Base-by-base conservation (phyloP, 176 grass and related monocot species). In the Eragrostis nindensis region DNA sequence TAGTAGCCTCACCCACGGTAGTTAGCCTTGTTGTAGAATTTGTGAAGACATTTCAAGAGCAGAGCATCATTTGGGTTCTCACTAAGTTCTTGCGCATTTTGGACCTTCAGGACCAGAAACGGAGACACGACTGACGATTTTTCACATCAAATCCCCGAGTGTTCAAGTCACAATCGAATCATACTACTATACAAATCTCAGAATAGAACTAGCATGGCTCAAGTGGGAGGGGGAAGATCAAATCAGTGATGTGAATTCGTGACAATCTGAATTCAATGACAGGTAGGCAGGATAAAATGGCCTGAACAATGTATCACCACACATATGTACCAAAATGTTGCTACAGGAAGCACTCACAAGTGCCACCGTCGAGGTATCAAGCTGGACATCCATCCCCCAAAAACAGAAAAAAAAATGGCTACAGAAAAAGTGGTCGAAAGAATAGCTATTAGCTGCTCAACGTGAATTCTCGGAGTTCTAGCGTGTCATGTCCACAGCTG, bases 271-370 rank as follows among this genome's bases (percentile, higher is more conserved):
- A 68, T 75, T 8, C 57, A 66, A 45, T 26, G 47, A 15, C 73
- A 56, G 56, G 53, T 39, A 36, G 46, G 36, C 59, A 77, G 67
- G 21, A 44, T 19, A 65, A 49, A 47, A 38, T 48, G 49, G 11
- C 50, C 68, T 80, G 47, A 72, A 78, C 66, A 78, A 66, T 77
- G 15, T 16, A 79, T 26, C 80, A 74, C 69, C 68, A 80, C 82
- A 82, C 66, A 86, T 85, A 87, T 77, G 75, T 87, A 92, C 87
- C 80, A 81, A 66, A 84, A 89, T 77, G 83, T 86, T 61, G 70
- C 68, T 76, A 80, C 53, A 26, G 57, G n/a, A 60, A 77, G 69
- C 72, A 70, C 73, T 8, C 68, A 71, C 1, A 71, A 41, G 74
- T 73, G 80, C 18, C 59, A 62, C 57, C 38, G 45, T 47, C 32